Base-by-base conservation (phyloP, 139 green algal species). In the Zygnema cylindricum region DNA sequence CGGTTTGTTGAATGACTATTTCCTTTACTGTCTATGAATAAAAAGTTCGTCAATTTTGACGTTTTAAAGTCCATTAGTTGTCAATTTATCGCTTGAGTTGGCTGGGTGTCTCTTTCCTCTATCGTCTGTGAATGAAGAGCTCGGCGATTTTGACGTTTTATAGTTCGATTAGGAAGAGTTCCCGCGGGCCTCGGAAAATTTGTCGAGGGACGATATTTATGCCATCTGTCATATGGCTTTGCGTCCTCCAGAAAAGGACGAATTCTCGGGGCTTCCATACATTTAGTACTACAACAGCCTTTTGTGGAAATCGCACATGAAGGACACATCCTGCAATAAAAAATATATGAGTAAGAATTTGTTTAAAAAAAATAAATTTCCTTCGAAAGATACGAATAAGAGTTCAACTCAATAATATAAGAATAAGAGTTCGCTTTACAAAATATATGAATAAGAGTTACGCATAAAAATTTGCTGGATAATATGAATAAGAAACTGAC, bases 211-310 rank as follows among this genome's bases (percentile, higher is more conserved):
- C 69, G 41, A 69, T 89, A 89, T 75, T 86, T n/a, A 69, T 89
- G 84, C 84, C 39, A 55, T 1, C 84, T 55, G 30, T 49, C 32
- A 69, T 89, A 89, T 3, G 82, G 82, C 82, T 88, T 39, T 1
- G 35, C n/a, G 35, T 49, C 33, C 36, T 86, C 84, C 3, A 38
- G 21, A 40, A 85, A 89, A 35, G 84, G 84, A 32, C 84, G 49
- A 1, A 89, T 49, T 30, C 84, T 63, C 23, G 69, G 84, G 1
- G 69, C 84, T 11, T 36, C 69, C 1, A 55, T 38, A 38, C 84
- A 89, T 23, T 35, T 38, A 69, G 69, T 16, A 69, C 69, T 69
- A 69, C 69, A 83, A 21, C 40, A 43, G 16, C 38, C 69, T 22
- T 84, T 71, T n/a, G 25, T 79, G 21, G 0, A 30, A 2, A 55